Base-by-base conservation (phyloP, 169 alveolate species). In the Cryptosporidium sp. region DNA sequence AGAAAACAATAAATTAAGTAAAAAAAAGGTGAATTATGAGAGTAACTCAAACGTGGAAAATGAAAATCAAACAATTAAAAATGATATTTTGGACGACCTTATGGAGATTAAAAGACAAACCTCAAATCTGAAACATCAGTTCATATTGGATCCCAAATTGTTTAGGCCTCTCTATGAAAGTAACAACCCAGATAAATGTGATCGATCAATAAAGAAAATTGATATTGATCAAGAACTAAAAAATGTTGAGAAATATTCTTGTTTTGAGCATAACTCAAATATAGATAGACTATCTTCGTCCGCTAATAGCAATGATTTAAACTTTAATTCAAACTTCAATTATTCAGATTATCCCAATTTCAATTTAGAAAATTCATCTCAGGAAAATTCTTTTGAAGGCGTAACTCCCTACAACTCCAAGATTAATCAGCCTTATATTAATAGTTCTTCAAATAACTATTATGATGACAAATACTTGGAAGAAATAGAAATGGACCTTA, bases 401-500 rank as follows among this genome's bases (percentile, higher is more conserved):
- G 16, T 5, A 16, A 56, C 6, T 56, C 35, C 26, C 18, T 2
- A 10, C n/a, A 21, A 26, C 14, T 26, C 29, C 3, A 35, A 56
- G 26, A 5, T n/a, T 8, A n/a, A 56, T 56, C 67, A 56, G 37
- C 4, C 14, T 10, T 56, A 26, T 10, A 56, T 10, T 56, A 7
- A 37, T 16, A 9, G 35, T 21, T 16, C 18, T 56, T 23, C 35
- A 56, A 35, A 65, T 31, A 65, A 65, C 18, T 65, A 35, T 33
- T 33, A 53, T 14, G 52, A 65, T 3, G 53, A 65, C 16, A 65
- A 65, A 37, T 37, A 70, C 35, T 44, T 75, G 18, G 86, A 75
- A 51, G 68, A 56, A 53, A 75, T 75, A 7, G 86, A 75, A 60
- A 42, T 31, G 23, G 86, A 75, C 16, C 58, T 75, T 75, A 42